Evolutionary conservation across 1,284 basidiomycete species (phyloP).

Genomic region (Ustilago hordei): DNA sequence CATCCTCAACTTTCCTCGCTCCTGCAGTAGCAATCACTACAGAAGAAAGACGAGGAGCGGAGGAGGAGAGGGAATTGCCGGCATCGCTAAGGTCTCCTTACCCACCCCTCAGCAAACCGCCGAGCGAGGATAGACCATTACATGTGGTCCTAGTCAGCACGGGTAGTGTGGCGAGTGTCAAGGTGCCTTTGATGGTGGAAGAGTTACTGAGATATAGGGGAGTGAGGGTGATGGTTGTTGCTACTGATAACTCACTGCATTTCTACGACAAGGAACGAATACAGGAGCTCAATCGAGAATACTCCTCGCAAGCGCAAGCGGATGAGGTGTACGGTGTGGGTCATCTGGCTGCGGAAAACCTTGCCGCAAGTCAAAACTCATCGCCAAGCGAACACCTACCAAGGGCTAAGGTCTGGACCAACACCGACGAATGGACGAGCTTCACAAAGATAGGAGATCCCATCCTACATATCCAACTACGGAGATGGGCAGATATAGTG

Average conservation of each 20-base stretch:
- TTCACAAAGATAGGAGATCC: constrained; percentile 85
- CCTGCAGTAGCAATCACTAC: not conserved
- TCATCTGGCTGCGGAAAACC: constrained; percentile 52
- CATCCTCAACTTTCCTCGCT: not conserved
- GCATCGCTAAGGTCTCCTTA: constrained; percentile 61
- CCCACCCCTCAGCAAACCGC: constrained; percentile 46
- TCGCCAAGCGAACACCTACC: constrained; percentile 8
- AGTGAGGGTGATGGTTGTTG: constrained; percentile 85
- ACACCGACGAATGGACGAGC: constrained; percentile 87
- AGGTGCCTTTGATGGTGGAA: constrained; percentile 86
- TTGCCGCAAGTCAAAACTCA: constrained; percentile 20
- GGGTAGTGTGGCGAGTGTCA: constrained; percentile 93
- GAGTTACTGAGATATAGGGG: constrained; percentile 78
- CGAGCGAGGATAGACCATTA: constrained; percentile 43
- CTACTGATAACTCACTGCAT: constrained; percentile 81
- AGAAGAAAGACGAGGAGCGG: not conserved
- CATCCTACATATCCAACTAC: constrained; percentile 91
- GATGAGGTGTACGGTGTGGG: constrained; percentile 16
- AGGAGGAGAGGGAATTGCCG: constrained; percentile 26
- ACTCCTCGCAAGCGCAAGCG: not conserved
- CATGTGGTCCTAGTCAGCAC: constrained; percentile 87
- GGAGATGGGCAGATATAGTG: constrained; percentile 95
- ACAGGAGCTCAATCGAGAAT: not conserved
- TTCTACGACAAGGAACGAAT: constrained; percentile 80
- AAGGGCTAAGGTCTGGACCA: constrained; percentile 80